Base-by-base conservation (phyloP, 176 grass and related monocot genomes). In the Oryza glaberrima region DNA sequence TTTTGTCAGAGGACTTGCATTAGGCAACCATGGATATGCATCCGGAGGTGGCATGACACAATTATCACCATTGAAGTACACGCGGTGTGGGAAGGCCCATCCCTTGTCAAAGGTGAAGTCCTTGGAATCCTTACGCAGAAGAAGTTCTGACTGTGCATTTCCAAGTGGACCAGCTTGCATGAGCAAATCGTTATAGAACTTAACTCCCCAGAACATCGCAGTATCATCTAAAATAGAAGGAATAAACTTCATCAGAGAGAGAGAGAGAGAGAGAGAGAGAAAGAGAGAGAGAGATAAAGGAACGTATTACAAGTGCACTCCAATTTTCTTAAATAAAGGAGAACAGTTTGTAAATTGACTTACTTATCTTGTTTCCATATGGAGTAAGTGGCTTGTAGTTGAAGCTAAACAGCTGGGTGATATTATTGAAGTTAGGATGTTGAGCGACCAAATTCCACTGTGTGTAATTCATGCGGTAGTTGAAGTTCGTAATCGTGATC, bases 11-110 rank as follows among this genome's bases (percentile, higher is more conserved):
- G 88, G 88, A 67, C 89, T 91, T 73, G 91, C 77, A 51, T 92
- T 97, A n/a, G 94, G 94, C 78, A 97, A 68, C 94, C 90, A 97
- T 61, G 94, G 94, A 52, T 97, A 97, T 0, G 81, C 75, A 79
- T 97, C 92, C 1, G 92, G 92, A 71, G 83, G 34, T 8, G 94
- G 94, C 94, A 97, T 97, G 58, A 97, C 92, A 54, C 94, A 97
- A 45, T 97, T 97, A 47, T 97, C 94, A 66, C 94, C 94, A 65
- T 97, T 97, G 88, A 97, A 97, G 69, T 97, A 97, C 36, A 97
- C 67, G 9, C 94, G 75, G 6, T 83, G 79, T 36, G 94, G 94
- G 61, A 94, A 97, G 49, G 94, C 94, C 94, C 94, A 97, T 82
- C 92, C 94, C 65, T 97, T 94, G 3, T 90, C 85, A 6, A 97